Evolutionary conservation across 2,329 filamentous ascomycete species (phyloP), one percentile per base, ranked within the genome.

Genomic region (Neonectria hederae): DNA sequence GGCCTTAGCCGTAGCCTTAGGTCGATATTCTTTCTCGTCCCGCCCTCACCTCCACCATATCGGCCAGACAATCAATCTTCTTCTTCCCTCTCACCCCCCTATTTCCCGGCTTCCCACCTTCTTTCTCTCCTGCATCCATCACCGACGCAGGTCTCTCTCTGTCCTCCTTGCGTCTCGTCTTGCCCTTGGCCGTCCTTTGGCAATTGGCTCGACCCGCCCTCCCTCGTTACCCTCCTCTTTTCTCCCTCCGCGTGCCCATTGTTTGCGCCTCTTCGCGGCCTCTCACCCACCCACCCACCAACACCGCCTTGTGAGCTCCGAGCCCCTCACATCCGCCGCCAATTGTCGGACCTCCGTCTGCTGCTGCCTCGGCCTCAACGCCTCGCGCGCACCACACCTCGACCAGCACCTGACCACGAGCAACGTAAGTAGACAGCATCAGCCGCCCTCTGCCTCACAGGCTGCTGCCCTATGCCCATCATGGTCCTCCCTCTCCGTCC

Each of bases 361-460:
- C 65, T 66, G 58, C 63, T 63, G 62, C 67, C 66, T 69, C 70
- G 49, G 60, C 51, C 59, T 65, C 59, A 59, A 68, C 64, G 63
- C 65, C 67, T 59, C 55, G 54, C 64, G 43, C 59, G 62, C 48
- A 57, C 54, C 64, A 57, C n/a, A 52, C 54, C 61, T 62, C 21
- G 24, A 62, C 13, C 38, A 65, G 52, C 53, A 40, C 54, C 38
- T 56, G 56, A 63, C 49, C 49, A 49, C 19, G 22, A 56, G 45
- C 48, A 62, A 65, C 60, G 72, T 74, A 70, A 71, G 67, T 73
- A 62, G 55, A 28, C 52, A 40, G 32, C 54, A 65, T 71, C 66
- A 61, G 68, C 66, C 66, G 66, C 64, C 14, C 28, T 43, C 30
- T 24, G 35, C 42, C 35, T 65, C 43, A 54, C 62, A 63, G 64